Evolutionary conservation across 2,329 filamentous ascomycete species (phyloP), one percentile per base, ranked within the genome.

Genomic region (Botrytis porri): DNA sequence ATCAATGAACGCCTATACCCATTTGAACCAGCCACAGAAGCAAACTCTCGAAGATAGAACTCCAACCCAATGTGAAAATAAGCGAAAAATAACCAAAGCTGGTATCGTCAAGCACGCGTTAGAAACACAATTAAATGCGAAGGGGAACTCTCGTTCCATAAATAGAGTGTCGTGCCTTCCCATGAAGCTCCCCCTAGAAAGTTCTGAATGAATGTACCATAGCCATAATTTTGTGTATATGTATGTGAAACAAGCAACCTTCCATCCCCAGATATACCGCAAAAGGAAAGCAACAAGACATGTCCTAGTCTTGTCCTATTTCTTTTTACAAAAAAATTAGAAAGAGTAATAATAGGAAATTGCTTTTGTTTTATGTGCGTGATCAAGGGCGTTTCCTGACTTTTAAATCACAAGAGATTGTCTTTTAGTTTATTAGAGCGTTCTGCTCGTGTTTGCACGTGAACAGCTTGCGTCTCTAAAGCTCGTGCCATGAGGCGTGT

Each of bases 401-500:
- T 39, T 41, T 54, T 35, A 18, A 12, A 22, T 66, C 32, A 66
- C 35, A 37, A 39, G 25, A 37, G 37, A 51, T 54, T 54, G 32
- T 35, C 35, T 54, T 66, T 54, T 54, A 45, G 6, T 62, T 62
- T 37, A 39, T 37, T 62, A 29, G 64, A 66, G 45, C 45, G 25
- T 66, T 66, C 45, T 54, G 45, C 45, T 8, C 45, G 64, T 39
- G 45, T 66, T 29, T 66, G 64, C 45, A 66, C n/a, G n/a, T 66
- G 64, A 39, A 66, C 16, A 37, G 64, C 64, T 66, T 66, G 64
- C 25, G 64, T 66, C 25, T 66, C 64, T 22, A 66, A 32, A 35
- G 65, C 65, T 74, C 87, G 87, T 69, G 88, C 88, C 88, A 92
- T 91, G 67, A 91, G 85, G 81, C 89, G 89, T n/a, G 89, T 91